phyloP scores from a whole-genome alignment of 495 filamentous ascomycete species.

The Cercophora samala region DNA sequence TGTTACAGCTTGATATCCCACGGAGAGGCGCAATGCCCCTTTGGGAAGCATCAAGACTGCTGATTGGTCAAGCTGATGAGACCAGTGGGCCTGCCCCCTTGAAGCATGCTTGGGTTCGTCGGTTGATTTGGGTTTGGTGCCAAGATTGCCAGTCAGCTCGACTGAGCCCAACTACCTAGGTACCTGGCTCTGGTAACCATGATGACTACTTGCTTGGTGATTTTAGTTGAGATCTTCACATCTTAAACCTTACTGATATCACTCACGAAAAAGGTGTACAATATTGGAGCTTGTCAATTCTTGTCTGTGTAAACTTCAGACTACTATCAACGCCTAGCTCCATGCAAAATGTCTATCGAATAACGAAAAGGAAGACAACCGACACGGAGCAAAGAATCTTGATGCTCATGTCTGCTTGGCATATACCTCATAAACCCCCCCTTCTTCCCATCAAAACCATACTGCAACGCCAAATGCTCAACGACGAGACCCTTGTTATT shows the following conservation, averaged over 20 bases:
- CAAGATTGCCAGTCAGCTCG: background rate
- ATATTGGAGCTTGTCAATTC: background rate
- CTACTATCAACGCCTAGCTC: conserved; percentile 6
- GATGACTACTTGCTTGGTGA: background rate
- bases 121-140: conserved; percentile 9
- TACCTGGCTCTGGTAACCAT: no score
- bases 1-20: background rate
- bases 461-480: background rate
- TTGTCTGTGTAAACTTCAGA: background rate
- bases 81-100: background rate
- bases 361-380: background rate
- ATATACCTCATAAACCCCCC: background rate
- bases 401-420: background rate
- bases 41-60: background rate
- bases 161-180: background rate
- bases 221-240: background rate
- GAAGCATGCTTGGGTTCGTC: conserved; percentile 15
- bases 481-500: background rate
- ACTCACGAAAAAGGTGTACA: background rate
- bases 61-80: background rate
- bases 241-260: no score
- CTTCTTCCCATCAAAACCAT: background rate
- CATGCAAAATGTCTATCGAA: conserved; percentile 9
- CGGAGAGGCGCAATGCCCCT: background rate
- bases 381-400: background rate